Evolutionary conservation across 2,329 filamentous ascomycete species (phyloP), one percentile per base, ranked within the genome.

Genomic region (Alternaria infectoria): DNA sequence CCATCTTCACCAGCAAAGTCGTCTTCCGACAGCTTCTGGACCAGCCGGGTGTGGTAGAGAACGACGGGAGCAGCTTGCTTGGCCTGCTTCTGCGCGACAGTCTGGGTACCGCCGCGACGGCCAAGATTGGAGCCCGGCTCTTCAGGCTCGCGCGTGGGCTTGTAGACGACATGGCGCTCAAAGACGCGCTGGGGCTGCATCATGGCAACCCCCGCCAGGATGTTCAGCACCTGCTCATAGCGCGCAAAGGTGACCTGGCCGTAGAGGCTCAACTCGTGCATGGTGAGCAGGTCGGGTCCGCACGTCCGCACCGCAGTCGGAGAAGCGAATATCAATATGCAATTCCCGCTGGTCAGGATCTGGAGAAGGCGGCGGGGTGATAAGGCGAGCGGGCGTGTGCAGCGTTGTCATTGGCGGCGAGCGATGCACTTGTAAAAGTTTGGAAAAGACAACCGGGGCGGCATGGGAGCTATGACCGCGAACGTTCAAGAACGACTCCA

Each of bases 211-310:
- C 88, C 88, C 43, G 87, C 85, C 50, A 90, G 82, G 70, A 90
- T 86, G 72, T 87, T 86, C 57, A 89, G 80, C 17, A 89, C 82
- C 76, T 88, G 87, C 73, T 86, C 81, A 81, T 89, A 87, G 71
- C 88, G 86, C 43, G 83, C 78, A 32, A 79, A 76, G 10, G 87
- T 83, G 59, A 90, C 83, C 72, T 87, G 85, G 70, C 86, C 87
- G 79, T 86, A 89, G 49, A 90, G 83, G 51, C 88, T 80, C 69
- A 89, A 82, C 81, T 90, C 88, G 78, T 90, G 87, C 88, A 90
- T 89, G 62, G 66, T 61, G 64, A 52, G 66, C 56, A 64, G 51
- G 54, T 36, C 57, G 54, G 62, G 65, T 66, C 66, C 60, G 61
- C 57, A 63, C 43, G 65, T 66, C 66, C 60, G 61, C 57, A 63